Evolutionary conservation across 2,329 filamentous ascomycete genomes (phyloP).

Genomic region (Lasiodiplodia sp.): DNA sequence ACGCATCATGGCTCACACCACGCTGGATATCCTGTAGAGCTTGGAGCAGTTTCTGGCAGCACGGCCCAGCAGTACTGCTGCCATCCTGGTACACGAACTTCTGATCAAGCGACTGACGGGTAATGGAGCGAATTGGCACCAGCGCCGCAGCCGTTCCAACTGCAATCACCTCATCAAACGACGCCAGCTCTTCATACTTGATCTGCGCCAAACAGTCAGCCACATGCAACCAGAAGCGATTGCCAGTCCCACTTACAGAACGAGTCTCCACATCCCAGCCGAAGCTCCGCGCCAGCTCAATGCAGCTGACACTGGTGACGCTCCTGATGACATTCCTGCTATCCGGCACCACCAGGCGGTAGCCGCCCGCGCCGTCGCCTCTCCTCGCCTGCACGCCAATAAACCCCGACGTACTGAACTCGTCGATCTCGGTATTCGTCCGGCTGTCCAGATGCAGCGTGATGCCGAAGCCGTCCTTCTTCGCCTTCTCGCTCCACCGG

Average conservation of each 20-base stretch:
- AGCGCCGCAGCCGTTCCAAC: constrained; percentile 36
- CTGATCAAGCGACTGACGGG: constrained; percentile 32
- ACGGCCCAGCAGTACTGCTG: constrained; percentile 4
- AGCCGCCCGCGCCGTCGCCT: constrained; percentile 31
- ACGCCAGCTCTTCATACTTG: constrained; percentile 33
- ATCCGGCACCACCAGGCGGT: constrained; percentile 41
- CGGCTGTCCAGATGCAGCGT: constrained; percentile 45
- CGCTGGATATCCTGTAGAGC: constrained; percentile 13
- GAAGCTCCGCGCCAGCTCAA: constrained; percentile 38
- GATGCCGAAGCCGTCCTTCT: constrained; percentile 41
- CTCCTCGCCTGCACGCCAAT: constrained; percentile 36
- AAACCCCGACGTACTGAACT: constrained; percentile 47
- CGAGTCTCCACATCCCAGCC: constrained; percentile 46
- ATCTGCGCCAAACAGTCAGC: constrained; percentile 26
- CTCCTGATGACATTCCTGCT: constrained; percentile 41
- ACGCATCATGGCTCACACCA: constrained; percentile 15
- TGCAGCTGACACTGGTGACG: constrained; percentile 40
- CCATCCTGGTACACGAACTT: constrained; percentile 35
- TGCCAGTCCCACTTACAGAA: constrained; percentile 26
- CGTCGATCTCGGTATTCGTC: constrained; percentile 44
- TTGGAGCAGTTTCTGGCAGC: constrained; percentile 12
- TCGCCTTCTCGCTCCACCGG: constrained; percentile 42
- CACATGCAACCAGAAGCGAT: not conserved
- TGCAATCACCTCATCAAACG: constrained; percentile 37
- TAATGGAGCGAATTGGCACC: constrained; percentile 33